Base-by-base conservation (phyloP, 2,329 filamentous ascomycete genomes). In the Sporothrix pseudoabietina region DNA sequence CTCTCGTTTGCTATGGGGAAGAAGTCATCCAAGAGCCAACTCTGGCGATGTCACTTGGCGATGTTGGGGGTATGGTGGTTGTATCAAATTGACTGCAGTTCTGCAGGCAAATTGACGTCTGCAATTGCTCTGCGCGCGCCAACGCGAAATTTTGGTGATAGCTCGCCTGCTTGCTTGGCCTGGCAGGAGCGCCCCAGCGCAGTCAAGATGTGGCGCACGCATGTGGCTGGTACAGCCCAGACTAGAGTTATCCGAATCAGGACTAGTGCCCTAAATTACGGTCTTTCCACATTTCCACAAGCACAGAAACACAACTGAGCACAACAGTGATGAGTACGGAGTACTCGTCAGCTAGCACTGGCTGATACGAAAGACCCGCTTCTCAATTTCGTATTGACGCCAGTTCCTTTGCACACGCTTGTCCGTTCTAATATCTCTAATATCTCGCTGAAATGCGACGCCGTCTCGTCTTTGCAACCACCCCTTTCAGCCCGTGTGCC, bases 101-200 rank as follows among this genome's bases (percentile, higher is more conserved):
- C 10, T 69, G 66, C 32, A 39, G 66, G 66, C 32, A 54, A 19
- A 22, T 69, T 30, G 22, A 49, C 4, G 66, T 30, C 66, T n/a
- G 16, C 30, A 68, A 49, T 68, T 35, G 57, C 65, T 52, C 19
- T 55, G 65, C 54, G 49, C 69, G 63, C 70, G 65, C 55, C 59
- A 55, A 66, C 65, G 73, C 70, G 73, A 74, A 74, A 70, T 74
- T 74, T 72, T 74, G 73, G 73, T 52, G 70, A 32, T 57, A 69
- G 63, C 72, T 68, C 54, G 22, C 57, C 16, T n/a, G 32, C 7
- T 16, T 26, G 61, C 39, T 26, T 41, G 32, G 14, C 6, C 14
- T 22, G 26, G 14, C 44, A 3, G 41, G 22, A 32, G 41, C 14
- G 35, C 35, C 35, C 35, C 8, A 35, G 35, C 35, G 19, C n/a